Percentiles rank a stretch among this genome's conserved stretches.
These are phyloP conservation scores for Solanum virginianum DNA, from an alignment of 257 asterid species.

Conservation along the genomic window DNA sequence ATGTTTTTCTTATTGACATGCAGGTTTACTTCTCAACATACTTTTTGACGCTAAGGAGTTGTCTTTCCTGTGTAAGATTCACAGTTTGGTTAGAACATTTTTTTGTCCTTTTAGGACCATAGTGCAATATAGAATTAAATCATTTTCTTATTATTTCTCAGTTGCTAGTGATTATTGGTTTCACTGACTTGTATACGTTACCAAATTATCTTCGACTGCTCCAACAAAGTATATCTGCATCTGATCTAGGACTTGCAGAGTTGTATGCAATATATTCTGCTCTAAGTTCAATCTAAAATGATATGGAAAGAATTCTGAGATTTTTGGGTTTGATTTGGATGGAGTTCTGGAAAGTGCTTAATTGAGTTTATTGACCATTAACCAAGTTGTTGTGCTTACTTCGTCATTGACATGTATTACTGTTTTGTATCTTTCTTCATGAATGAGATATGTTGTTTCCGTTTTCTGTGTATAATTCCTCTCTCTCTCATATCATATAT, in stretches of 20 bases:
- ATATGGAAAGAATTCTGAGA: background rate
- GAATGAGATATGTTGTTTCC: background rate
- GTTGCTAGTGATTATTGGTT: background rate
- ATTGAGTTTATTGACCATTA: background rate
- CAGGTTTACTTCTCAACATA: conserved; percentile 1
- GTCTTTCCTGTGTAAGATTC: background rate
- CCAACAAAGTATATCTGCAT: background rate
- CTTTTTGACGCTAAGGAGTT: background rate
- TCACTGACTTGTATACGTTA: background rate
- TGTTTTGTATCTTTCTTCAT: background rate
- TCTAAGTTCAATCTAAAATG: background rate
- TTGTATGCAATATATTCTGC: background rate
- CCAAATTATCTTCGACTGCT: background rate
- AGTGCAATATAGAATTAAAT: background rate
- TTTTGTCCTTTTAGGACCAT: background rate
- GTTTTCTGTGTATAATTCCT: background rate
- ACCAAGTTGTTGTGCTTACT: background rate
- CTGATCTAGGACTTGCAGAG: background rate
- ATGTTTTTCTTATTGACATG: background rate
- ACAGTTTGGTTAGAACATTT: conserved; percentile 1
- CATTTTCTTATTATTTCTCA: background rate
- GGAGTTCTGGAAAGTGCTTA: background rate
- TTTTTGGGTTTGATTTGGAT: background rate
- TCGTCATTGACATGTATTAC: background rate
- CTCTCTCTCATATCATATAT: background rate